phyloP scores from a whole-genome alignment of 495 filamentous ascomycete species.

The Tuber aestivum region DNA sequence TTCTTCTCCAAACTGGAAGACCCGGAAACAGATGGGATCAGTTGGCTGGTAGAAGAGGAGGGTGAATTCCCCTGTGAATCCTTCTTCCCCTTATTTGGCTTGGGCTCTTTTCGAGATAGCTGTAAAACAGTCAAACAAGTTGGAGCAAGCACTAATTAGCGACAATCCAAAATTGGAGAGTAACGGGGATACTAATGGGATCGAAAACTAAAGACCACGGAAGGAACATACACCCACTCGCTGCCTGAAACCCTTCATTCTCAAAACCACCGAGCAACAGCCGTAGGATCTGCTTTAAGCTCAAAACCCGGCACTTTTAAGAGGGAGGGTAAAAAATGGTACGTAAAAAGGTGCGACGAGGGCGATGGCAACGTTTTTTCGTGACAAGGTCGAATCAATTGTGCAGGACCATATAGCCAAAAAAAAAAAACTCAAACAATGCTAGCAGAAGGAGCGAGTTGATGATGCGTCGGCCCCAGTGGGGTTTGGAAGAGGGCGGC shows the following conservation, averaged over 20 bases:
- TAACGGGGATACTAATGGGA: neutral
- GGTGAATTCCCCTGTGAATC: slow-evolving; percentile 65
- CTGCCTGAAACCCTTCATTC: slow-evolving; percentile 97
- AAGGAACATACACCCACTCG: slow-evolving; percentile 65
- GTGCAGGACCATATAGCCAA: slow-evolving; percentile 17
- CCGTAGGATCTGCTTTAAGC: slow-evolving; percentile 28
- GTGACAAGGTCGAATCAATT: slow-evolving; percentile 27
- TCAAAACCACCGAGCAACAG: slow-evolving; percentile 44
- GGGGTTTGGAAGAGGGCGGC: slow-evolving; percentile 21
- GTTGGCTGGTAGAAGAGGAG: slow-evolving; percentile 63
- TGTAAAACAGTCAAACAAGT: slow-evolving; percentile 50
- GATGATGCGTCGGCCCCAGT: slow-evolving; percentile 5
- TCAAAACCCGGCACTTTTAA: slow-evolving; percentile 3
- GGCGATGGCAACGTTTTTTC: slow-evolving; percentile 21
- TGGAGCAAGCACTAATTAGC: slow-evolving; percentile 39
- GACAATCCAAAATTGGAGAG: slow-evolving; percentile 23
- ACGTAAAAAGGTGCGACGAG: slow-evolving; percentile 31
- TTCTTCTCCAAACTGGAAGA: slow-evolving; percentile 83
- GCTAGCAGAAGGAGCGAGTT: slow-evolving; percentile 9
- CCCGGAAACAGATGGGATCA: slow-evolving; percentile 55
- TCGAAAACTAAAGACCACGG: slow-evolving; percentile 7
- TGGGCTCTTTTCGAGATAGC: slow-evolving; percentile 92
- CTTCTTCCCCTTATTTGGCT: slow-evolving; percentile 66
- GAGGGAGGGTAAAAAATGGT: slow-evolving; percentile 17
- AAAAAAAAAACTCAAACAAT: slow-evolving; percentile 26